Conservation (phyloP, 2,329 filamentous ascomycete genomes). For the Colletotrichum sp. region DNA sequence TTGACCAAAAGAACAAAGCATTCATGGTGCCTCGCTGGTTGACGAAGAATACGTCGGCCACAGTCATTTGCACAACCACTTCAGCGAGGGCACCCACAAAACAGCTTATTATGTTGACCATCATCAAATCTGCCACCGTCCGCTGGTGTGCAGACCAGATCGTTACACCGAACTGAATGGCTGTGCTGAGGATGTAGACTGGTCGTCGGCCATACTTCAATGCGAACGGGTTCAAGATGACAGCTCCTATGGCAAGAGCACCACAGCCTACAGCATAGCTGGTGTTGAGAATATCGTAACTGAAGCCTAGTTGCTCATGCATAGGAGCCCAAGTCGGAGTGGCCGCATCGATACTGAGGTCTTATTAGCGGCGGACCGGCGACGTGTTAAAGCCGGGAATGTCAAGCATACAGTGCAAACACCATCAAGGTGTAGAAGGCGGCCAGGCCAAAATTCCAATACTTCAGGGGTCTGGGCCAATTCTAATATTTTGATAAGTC, state of each 20-base stretch:
- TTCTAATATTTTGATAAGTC: neutral
- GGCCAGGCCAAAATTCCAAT: neutral
- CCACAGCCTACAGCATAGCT: conserved; percentile 48
- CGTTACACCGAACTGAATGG: conserved; percentile 36
- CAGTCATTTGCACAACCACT: conserved; percentile 49
- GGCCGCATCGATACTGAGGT: neutral
- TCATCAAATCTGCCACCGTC: conserved; percentile 46
- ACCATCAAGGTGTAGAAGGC: neutral
- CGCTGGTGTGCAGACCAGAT: conserved; percentile 47
- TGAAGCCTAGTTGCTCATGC: conserved; percentile 46
- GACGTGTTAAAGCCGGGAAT: neutral
- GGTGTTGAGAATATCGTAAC: conserved; percentile 44
- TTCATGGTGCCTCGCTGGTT: conserved; percentile 54
- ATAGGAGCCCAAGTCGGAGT: conserved; percentile 41
- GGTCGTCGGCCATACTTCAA: conserved; percentile 51
- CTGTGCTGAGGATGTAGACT: conserved; percentile 47
- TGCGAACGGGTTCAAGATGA: conserved; percentile 50
- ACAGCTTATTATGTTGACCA: conserved; percentile 47
- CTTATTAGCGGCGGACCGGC: neutral
- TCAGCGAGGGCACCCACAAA: conserved; percentile 48
- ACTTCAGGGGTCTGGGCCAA: neutral
- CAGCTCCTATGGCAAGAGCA: conserved; percentile 42
- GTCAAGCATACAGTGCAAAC: neutral
- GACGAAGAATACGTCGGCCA: conserved; percentile 53
- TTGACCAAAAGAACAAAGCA: conserved; percentile 43